These are phyloP conservation scores for Psophocarpus tetragonolobus DNA, from an alignment of 306 rosid genomes.

Conservation along the genomic window DNA sequence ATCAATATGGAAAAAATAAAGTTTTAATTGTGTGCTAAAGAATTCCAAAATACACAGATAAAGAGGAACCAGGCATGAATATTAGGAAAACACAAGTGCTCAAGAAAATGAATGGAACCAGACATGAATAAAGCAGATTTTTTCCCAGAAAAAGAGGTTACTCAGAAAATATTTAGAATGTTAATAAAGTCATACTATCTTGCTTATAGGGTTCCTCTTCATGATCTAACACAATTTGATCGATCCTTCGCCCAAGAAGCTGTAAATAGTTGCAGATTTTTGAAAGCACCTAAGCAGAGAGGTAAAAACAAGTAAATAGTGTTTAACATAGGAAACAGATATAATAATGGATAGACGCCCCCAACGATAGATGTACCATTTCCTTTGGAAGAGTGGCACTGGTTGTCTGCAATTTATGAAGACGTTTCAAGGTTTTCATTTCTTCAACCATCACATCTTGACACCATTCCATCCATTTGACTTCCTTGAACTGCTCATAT, in stretches of 20 bases:
- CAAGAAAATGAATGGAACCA: not conserved
- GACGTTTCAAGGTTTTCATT: slow-evolving; percentile 83
- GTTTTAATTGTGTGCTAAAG: not conserved
- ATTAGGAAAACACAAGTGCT: not conserved
- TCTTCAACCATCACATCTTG: slow-evolving; percentile 86
- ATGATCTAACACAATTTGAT: slow-evolving; percentile 75
- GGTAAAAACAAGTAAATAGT: slow-evolving; percentile 48
- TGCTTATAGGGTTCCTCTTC: slow-evolving; percentile 83
- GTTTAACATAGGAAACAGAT: slow-evolving; percentile 11
- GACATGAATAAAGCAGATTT: not conserved
- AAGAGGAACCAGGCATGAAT: not conserved
- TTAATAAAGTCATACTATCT: slow-evolving; percentile 67
- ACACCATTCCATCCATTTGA: slow-evolving; percentile 99
- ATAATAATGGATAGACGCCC: not conserved
- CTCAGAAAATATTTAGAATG: not conserved
- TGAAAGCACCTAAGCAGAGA: slow-evolving; percentile 67
- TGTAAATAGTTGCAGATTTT: slow-evolving; percentile 87
- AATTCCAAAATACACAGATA: not conserved
- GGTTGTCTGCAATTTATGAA: slow-evolving; percentile 78
- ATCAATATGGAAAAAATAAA: not conserved
- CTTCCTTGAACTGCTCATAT: slow-evolving; percentile 96
- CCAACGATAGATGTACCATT: slow-evolving; percentile 47
- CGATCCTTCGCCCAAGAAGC: slow-evolving; percentile 93
- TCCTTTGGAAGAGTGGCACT: slow-evolving; percentile 97
- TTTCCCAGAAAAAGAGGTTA: slow-evolving; percentile 16